Percentiles rank a stretch among this genome's conserved stretches.
phyloP scores from a whole-genome alignment of 2,329 filamentous ascomycete species.

The Ceratocystiopsis brevicomis region DNA sequence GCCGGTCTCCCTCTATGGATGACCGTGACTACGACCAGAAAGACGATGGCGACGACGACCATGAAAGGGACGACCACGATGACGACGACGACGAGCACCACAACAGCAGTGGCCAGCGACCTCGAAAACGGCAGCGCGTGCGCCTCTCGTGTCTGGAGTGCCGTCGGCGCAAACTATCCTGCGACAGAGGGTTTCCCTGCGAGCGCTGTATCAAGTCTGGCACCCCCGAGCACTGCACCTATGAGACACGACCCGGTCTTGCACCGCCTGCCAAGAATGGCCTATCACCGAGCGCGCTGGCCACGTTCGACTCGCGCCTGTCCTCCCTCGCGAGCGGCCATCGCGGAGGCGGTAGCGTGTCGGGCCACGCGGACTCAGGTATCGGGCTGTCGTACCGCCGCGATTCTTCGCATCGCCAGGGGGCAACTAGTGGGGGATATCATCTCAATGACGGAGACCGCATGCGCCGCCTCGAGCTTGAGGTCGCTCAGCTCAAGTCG shows the following conservation, averaged over 20 bases:
- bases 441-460: conserved; percentile 28
- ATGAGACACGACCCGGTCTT: conserved; percentile 29
- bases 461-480: conserved; percentile 39
- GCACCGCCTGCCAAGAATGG: conserved; percentile 26
- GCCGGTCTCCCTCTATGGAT: neutral
- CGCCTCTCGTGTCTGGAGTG: conserved; percentile 42
- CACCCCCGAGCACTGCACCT: conserved; percentile 39
- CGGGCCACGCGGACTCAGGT: conserved; percentile 11
- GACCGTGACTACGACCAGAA: conserved; percentile 1
- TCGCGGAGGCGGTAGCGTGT: neutral
- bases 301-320: conserved; percentile 25
- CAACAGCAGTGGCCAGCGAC: conserved; percentile 7
- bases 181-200: conserved; percentile 41
- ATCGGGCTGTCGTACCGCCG: conserved; percentile 16
- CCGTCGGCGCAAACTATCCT: conserved; percentile 40
- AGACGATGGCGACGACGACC: neutral
- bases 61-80: conserved; percentile 3
- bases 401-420: conserved; percentile 13
- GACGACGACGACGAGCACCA: conserved; percentile 2
- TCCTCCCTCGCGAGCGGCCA: conserved; percentile 21
- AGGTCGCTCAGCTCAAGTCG: conserved; percentile 36
- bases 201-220: conserved; percentile 44
- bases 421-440: too few species aligned
- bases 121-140: conserved; percentile 39
- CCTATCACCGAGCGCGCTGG: conserved; percentile 22